A percentile compares a stretch with the other conserved stretches of the same genome.
Evolutionary conservation across 2,329 filamentous ascomycete species (phyloP).

Genomic region (Ascomycota sp.): DNA sequence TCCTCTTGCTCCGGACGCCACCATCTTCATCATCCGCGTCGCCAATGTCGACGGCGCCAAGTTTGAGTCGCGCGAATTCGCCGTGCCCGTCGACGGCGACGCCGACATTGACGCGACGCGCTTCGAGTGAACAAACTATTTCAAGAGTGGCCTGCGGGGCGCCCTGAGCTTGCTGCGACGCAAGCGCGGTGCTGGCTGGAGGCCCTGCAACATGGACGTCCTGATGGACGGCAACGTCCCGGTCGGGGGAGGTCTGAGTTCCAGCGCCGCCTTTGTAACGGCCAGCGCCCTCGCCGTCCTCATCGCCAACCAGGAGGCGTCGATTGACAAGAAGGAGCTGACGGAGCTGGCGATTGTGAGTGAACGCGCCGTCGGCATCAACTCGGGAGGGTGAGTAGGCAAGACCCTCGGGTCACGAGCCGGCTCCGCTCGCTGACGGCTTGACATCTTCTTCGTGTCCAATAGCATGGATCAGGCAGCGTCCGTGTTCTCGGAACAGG

Average conservation of each 20-base stretch:
- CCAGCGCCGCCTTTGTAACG: slow-evolving; percentile 84
- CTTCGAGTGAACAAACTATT: slow-evolving; percentile 97
- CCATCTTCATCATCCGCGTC: slow-evolving; percentile 49
- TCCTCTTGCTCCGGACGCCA: slow-evolving; percentile 23
- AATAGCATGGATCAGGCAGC: slow-evolving; percentile 97
- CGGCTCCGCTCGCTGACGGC: neutral
- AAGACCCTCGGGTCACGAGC: too few relatives aligned
- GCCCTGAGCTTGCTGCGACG: slow-evolving; percentile 59
- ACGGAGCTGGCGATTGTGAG: slow-evolving; percentile 88
- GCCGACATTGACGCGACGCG: slow-evolving; percentile 69
- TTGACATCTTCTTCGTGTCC: slow-evolving; percentile 1
- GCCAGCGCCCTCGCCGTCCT: slow-evolving; percentile 76
- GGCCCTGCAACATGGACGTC: slow-evolving; percentile 59
- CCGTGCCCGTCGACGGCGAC: slow-evolving; percentile 38
- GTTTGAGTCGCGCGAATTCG: slow-evolving; percentile 58
- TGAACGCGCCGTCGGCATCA: slow-evolving; percentile 85
- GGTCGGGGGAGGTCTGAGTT: slow-evolving; percentile 77
- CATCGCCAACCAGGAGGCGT: slow-evolving; percentile 57
- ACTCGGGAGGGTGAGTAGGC: slow-evolving; percentile 82
- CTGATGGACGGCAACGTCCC: slow-evolving; percentile 85
- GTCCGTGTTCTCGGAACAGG: slow-evolving; percentile 77
- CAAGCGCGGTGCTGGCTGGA: slow-evolving; percentile 39
- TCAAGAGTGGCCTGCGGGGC: slow-evolving; percentile 75
- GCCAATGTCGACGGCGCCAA: slow-evolving; percentile 58
- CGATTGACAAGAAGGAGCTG: slow-evolving; percentile 76